Conservation (phyloP, 495 filamentous ascomycete genomes). For the Rusavskia elegans region DNA sequence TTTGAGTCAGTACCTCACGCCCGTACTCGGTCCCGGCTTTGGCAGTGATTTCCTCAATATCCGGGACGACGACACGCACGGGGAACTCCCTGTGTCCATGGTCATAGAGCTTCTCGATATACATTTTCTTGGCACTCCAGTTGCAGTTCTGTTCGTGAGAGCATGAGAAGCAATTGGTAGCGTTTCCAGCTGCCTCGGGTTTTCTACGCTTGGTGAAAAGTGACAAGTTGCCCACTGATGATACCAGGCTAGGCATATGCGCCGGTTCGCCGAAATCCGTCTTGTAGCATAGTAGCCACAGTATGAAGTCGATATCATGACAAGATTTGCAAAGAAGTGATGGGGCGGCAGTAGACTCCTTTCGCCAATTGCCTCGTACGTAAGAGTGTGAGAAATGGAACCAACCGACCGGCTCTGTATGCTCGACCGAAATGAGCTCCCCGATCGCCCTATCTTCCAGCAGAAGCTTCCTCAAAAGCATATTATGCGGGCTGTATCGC, state of each 20-base stretch:
- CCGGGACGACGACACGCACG: conserved; percentile 70
- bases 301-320: conserved; percentile 80
- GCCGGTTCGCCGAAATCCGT: conserved; percentile 25
- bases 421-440: conserved; percentile 71
- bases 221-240: conserved; percentile 53
- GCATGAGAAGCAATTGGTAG: conserved; percentile 84
- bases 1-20: conserved; percentile 19
- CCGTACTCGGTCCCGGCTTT: conserved; percentile 12
- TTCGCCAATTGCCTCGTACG: conserved; percentile 89
- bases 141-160: conserved; percentile 53
- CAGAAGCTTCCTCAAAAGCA: conserved; percentile 62
- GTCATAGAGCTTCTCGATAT: conserved; percentile 42
- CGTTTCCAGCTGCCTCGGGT: conserved; percentile 50
- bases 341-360: conserved; percentile 47
- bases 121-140: conserved; percentile 73
- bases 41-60: conserved; percentile 59
- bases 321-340: conserved; percentile 87
- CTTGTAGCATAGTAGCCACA: conserved; percentile 74
- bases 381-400: conserved; percentile 95
- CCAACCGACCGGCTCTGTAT: conserved; percentile 88
- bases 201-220: conserved; percentile 63
- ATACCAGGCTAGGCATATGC: conserved; percentile 59
- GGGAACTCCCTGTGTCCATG: conserved; percentile 60
- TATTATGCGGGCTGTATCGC: conserved; percentile 84
- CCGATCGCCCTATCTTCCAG: conserved; percentile 55